Conservation (phyloP, 768 basidiomycete genomes). For the Mycena crocata region DNA sequence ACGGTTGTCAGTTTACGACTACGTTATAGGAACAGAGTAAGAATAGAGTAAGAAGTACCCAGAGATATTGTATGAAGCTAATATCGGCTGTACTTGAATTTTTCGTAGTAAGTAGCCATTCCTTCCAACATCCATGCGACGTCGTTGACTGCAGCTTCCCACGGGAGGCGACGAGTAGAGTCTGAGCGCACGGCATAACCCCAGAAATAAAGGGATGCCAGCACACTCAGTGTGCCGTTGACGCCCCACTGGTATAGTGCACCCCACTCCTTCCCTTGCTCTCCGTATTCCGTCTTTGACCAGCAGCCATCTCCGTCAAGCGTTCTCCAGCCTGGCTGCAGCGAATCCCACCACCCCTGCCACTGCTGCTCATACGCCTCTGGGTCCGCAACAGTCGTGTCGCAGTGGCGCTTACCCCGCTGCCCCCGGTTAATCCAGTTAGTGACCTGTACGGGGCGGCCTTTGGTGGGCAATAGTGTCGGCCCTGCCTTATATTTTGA, state of each 20-base stretch:
- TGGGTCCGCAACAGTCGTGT: neutral
- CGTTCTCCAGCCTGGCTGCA: neutral
- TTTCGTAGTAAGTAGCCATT: neutral
- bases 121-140: neutral
- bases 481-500: neutral
- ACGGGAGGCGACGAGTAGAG: neutral
- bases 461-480: neutral
- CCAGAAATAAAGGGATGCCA: constrained; percentile 10
- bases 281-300: neutral
- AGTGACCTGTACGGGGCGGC: neutral
- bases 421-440: neutral
- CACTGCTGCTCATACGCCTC: neutral
- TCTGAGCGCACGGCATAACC: neutral
- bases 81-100: too few species aligned
- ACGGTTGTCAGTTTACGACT: too few species aligned
- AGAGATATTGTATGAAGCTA: too few species aligned
- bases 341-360: constrained; percentile 14
- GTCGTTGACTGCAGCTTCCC: neutral
- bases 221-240: neutral
- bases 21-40: too few species aligned
- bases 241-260: neutral
- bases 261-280: constrained; percentile 1
- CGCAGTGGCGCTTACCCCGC: neutral
- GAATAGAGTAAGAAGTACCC: too few species aligned
- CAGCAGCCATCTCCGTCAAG: neutral